A percentile compares a stretch with the other conserved stretches of the same genome.
These are phyloP conservation scores for Microsporum canis DNA, from an alignment of 2,329 filamentous ascomycete genomes.

Conservation along the genomic window DNA sequence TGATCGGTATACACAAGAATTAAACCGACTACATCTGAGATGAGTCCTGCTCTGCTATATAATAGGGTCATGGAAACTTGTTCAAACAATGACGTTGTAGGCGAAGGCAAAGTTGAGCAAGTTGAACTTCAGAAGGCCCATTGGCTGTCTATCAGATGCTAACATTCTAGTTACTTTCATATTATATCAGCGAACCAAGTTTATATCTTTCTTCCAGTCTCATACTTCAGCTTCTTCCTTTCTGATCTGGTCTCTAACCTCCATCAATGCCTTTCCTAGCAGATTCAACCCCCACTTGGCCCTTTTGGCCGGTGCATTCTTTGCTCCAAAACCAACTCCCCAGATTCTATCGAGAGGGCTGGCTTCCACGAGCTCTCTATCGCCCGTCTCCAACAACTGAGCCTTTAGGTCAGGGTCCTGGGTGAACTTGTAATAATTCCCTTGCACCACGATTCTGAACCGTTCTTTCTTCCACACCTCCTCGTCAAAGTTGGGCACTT, in stretches of 20 bases:
- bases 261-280: constrained; percentile 26
- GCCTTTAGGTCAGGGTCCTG: constrained; percentile 21
- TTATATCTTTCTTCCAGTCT: background rate
- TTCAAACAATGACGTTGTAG: background rate
- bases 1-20: background rate
- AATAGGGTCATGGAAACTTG: background rate
- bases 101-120: background rate
- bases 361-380: constrained; percentile 24
- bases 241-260: constrained; percentile 21
- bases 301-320: constrained; percentile 21
- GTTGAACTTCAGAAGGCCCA: background rate
- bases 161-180: too few relatives aligned
- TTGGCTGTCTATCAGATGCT: background rate
- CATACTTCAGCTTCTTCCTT: constrained; percentile 9
- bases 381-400: constrained; percentile 22
- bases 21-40: background rate
- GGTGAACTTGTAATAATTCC: constrained; percentile 25
- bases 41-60: background rate
- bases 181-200: background rate
- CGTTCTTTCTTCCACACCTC: constrained; percentile 20
- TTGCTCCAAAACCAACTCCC: constrained; percentile 25
- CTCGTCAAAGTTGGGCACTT: constrained; percentile 25
- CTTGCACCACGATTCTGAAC: constrained; percentile 23
- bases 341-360: constrained; percentile 28
- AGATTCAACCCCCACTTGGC: constrained; percentile 25